phyloP scores from a whole-genome alignment of 495 filamentous ascomycete genomes.

The Pyrenula massariospora region DNA sequence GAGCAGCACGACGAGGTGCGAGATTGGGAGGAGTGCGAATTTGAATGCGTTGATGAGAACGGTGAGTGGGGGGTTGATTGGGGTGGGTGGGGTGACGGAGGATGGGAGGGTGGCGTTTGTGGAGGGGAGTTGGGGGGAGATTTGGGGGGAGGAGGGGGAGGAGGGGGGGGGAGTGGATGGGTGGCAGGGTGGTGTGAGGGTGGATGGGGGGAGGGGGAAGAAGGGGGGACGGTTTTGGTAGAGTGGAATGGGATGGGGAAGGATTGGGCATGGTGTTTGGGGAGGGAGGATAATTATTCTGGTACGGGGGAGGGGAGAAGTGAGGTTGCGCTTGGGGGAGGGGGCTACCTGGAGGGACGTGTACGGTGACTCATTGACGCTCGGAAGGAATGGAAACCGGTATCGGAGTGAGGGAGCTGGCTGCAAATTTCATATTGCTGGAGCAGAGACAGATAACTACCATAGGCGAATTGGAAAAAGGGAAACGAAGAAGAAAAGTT shows the following conservation, averaged over 20 bases:
- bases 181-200: background rate
- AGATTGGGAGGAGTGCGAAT: constrained; percentile 18
- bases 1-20: constrained; percentile 25
- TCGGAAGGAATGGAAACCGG: too few relatives aligned
- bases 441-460: too few relatives aligned
- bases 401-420: too few relatives aligned
- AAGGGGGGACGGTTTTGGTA: background rate
- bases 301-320: too few relatives aligned
- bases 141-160: background rate
- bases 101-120: background rate
- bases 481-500: too few relatives aligned
- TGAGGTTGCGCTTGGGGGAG: too few relatives aligned
- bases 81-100: constrained; percentile 6
- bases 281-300: too few relatives aligned
- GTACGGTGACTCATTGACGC: too few relatives aligned
- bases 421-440: too few relatives aligned
- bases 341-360: too few relatives aligned
- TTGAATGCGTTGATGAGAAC: constrained; percentile 32
- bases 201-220: background rate
- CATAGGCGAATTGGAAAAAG: too few relatives aligned
- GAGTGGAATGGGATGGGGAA: background rate
- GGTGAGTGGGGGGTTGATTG: constrained; percentile 35
- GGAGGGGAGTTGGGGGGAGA: background rate
- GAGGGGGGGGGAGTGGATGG: background rate
- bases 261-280: too few relatives aligned